A percentile compares a stretch with the other conserved stretches of the same genome.
Evolutionary conservation across 2,329 filamentous ascomycete species (phyloP).

Genomic region (Elsinoe batatas): DNA sequence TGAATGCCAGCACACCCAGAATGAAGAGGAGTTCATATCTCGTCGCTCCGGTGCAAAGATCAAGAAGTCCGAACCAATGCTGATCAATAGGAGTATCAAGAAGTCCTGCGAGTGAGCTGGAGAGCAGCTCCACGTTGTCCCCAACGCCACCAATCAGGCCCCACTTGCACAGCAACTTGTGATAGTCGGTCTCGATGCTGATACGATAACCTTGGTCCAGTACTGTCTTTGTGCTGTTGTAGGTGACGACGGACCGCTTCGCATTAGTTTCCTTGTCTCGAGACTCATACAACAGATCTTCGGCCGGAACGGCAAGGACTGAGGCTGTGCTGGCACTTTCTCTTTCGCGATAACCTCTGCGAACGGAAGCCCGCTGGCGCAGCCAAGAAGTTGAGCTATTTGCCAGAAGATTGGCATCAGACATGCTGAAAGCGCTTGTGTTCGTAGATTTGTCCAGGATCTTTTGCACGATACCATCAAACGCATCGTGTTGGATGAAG

Average conservation of each 20-base stretch:
- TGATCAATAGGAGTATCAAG: not conserved
- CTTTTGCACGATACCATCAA: constrained; percentile 16
- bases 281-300: not conserved
- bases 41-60: not conserved
- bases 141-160: not conserved
- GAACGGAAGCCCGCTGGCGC: not conserved
- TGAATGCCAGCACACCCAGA: constrained; percentile 1
- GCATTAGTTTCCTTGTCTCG: not conserved
- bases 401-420: not conserved
- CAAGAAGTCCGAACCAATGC: constrained; percentile 6
- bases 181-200: not conserved
- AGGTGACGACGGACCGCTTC: not conserved
- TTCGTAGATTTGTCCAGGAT: constrained; percentile 1
- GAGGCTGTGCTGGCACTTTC: not conserved
- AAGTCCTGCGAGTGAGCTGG: not conserved
- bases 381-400: not conserved
- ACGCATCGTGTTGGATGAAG: constrained; percentile 34
- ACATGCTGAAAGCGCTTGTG: not conserved
- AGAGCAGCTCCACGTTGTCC: not conserved
- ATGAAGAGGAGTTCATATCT: not conserved
- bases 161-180: not conserved
- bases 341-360: not conserved
- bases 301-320: not conserved
- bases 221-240: not conserved
- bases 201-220: not conserved